Percentiles rank a stretch among this genome's conserved stretches.
Conservation (phyloP, 2,329 filamentous ascomycete genomes). For the Fusarium mangiferae region DNA sequence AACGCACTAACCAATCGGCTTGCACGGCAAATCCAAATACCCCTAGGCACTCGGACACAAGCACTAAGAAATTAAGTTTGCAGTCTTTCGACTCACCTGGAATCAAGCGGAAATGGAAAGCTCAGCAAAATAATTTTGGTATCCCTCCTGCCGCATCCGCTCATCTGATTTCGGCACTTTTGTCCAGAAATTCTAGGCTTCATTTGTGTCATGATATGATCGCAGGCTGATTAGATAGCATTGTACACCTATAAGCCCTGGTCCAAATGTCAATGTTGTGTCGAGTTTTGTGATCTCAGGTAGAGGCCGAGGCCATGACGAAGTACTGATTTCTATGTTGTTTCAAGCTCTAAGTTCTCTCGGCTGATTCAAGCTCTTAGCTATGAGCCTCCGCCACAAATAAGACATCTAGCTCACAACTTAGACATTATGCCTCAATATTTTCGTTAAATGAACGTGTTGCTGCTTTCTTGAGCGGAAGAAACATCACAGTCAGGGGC, state of each 20-base stretch:
- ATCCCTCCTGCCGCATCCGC: neutral
- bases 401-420: no score
- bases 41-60: neutral
- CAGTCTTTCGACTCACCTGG: neutral
- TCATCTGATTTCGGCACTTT: neutral
- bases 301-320: neutral
- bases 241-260: rapidly evolving
- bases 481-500: no score
- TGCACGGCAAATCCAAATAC: neutral
- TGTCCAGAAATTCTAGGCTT: neutral
- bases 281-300: neutral
- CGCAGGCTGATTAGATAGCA: neutral
- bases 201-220: neutral
- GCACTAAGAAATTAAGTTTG: neutral
- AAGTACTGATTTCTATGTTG: neutral
- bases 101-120: neutral
- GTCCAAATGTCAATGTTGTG: neutral
- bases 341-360: no score
- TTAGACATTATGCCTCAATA: no score
- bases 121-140: no score
- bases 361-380: no score
- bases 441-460: no score
- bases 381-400: no score
- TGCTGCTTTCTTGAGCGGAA: no score
- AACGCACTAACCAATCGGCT: neutral